Evolutionary conservation across 352 stramenopile species (phyloP), one percentile per base, ranked within the genome.

Genomic region (Globisporangium barbulae): DNA sequence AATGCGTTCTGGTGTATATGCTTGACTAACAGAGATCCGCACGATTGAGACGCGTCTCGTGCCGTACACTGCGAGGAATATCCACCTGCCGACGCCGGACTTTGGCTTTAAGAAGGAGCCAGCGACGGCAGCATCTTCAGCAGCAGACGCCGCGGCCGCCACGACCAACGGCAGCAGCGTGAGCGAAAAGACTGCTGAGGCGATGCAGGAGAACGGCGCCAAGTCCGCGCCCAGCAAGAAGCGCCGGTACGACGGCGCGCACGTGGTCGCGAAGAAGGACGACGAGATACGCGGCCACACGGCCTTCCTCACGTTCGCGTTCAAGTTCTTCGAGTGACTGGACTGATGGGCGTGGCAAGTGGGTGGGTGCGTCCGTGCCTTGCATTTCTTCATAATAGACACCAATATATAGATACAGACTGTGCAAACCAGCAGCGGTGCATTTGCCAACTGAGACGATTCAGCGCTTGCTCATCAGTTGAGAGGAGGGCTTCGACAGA

Each of bases 11-110:
- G 65, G 39, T 15, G 58, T 22, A 2, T 61, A 39, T 37, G n/a
- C n/a, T n/a, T n/a, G n/a, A n/a, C n/a, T 48, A 54, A 28, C 41
- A 94, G 86, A 90, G 71, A 89, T 94, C 64, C 79, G 81, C 13
- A 94, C 85, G 56, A 97, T 98, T 50, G 95, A 98, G 72, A 98
- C 97, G 69, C 89, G 88, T 21, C 83, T 98, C 67, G 85, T 97
- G 66, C 83, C 86, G 45, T 92, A 90, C 75, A 88, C 77, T 52
- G 75, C 84, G 30, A 73, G 86, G 47, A 72, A 72, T 35, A 84
- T 92, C 52, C 75, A 90, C 49, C 61, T 93, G 54, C 85, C 80
- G 3, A 80, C 87, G 50, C 83, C 84, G 2, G 76, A 91, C 61
- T 92, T 94, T 78, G 83, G 82, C 5, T 59, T 61, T 59, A 28